Conservation (phyloP, 345 rosid species). For the Camelina hispida region DNA sequence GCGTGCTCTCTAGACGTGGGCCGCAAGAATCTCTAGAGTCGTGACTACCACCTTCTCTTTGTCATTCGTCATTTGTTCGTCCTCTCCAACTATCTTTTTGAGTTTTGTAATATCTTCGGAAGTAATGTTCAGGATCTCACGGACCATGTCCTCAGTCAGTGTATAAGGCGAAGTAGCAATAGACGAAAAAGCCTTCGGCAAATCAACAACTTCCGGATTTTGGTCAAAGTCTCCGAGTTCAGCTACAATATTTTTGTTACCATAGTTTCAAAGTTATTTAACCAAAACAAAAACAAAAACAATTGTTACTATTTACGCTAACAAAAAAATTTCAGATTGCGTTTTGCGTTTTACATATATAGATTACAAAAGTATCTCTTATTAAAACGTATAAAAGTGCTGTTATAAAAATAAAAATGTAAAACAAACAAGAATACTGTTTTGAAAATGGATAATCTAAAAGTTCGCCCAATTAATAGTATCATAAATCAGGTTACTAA, state of each 20-base stretch:
- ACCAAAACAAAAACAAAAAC: too few species aligned
- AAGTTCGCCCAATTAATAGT: too few species aligned
- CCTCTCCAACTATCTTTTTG: slow-evolving; percentile 37
- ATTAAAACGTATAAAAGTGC: not conserved
- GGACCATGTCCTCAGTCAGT: slow-evolving; percentile 40
- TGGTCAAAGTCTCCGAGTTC: not conserved
- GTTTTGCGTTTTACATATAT: not conserved
- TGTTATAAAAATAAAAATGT: too few species aligned
- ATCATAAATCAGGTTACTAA: too few species aligned
- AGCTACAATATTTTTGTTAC: not conserved
- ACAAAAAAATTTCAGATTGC: too few species aligned
- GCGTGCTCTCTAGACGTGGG: slow-evolving; percentile 53
- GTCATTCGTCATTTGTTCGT: slow-evolving; percentile 4
- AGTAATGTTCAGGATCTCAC: slow-evolving; percentile 41
- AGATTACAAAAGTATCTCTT: not conserved
- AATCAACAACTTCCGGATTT: not conserved
- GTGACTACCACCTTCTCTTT: slow-evolving; percentile 30
- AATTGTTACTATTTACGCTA: too few species aligned
- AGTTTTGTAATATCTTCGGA: slow-evolving; percentile 39
- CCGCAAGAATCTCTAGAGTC: slow-evolving; percentile 51
- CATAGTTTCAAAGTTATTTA: too few species aligned
- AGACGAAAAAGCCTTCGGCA: not conserved
- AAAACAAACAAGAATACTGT: too few species aligned
- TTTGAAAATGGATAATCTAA: too few species aligned
- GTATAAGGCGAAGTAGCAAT: slow-evolving; percentile 35